Evolutionary conservation across 2,329 filamentous ascomycete species (phyloP).

Genomic region (Aurifilum marmelostoma): DNA sequence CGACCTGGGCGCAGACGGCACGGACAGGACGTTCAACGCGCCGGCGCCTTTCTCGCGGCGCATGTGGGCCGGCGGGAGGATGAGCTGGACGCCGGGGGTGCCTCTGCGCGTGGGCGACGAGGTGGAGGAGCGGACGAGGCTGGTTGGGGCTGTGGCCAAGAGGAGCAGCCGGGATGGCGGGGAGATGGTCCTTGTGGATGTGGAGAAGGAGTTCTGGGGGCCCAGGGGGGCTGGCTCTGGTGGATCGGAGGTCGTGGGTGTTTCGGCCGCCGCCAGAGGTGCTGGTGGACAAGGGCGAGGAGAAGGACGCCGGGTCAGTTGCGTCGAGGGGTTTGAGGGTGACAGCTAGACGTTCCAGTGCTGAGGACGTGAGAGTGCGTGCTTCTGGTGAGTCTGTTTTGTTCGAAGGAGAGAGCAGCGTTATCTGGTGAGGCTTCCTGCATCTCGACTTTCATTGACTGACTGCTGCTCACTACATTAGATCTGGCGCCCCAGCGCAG

Average conservation of each 20-base stretch:
- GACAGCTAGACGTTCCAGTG: slow-evolving; percentile 8
- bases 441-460: background rate
- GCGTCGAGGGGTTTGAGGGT: background rate
- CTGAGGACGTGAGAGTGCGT: slow-evolving; percentile 18
- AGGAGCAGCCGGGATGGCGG: slow-evolving; percentile 56
- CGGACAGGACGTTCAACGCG: slow-evolving; percentile 63
- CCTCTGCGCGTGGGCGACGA: slow-evolving; percentile 54
- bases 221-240: slow-evolving; percentile 53
- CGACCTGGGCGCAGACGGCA: slow-evolving; percentile 62
- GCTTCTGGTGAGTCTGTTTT: slow-evolving; percentile 22
- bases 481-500: slow-evolving; percentile 32
- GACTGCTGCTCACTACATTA: background rate
- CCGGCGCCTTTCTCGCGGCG: slow-evolving; percentile 62
- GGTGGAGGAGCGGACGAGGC: slow-evolving; percentile 38
- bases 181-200: slow-evolving; percentile 67
- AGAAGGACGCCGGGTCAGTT: background rate
- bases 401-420: background rate
- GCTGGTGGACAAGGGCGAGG: too few species aligned
- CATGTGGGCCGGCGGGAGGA: slow-evolving; percentile 70
- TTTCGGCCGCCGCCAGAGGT: slow-evolving; percentile 21
- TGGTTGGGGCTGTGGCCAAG: slow-evolving; percentile 50
- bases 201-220: slow-evolving; percentile 63
- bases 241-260: slow-evolving; percentile 53
- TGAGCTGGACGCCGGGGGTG: slow-evolving; percentile 49
- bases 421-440: background rate